Percentiles rank a stretch among this genome's conserved stretches.
phyloP scores from a whole-genome alignment of 805 yeast species.

The Ascoidea tarda region DNA sequence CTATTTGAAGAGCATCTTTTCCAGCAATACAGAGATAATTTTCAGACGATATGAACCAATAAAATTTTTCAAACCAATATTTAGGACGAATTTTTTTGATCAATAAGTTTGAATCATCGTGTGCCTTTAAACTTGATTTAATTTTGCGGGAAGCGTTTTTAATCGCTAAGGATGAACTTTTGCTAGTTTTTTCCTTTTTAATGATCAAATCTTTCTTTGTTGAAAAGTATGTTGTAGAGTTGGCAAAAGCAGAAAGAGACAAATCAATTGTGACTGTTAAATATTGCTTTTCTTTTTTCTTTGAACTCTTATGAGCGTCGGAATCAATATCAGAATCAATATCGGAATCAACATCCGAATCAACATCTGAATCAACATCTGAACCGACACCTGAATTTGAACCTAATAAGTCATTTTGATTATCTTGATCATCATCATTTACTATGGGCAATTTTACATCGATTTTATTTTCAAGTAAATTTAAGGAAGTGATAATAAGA shows the following conservation, averaged over 20 bases:
- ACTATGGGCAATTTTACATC: constrained; percentile 38
- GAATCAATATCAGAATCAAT: constrained; percentile 19
- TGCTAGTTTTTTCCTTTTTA: constrained; percentile 70
- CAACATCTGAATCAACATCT: constrained; percentile 21
- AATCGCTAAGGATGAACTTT: constrained; percentile 63
- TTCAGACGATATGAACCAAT: constrained; percentile 89
- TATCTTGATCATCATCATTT: constrained; percentile 23
- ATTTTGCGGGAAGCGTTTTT: constrained; percentile 74
- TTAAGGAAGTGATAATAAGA: constrained; percentile 49
- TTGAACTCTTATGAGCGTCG: constrained; percentile 8
- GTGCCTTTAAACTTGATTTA: constrained; percentile 51
- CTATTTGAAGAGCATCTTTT: constrained; percentile 66
- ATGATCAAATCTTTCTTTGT: constrained; percentile 60
- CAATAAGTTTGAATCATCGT: constrained; percentile 37
- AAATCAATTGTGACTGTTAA: constrained; percentile 55
- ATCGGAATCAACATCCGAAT: constrained; percentile 16
- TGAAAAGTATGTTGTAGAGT: constrained; percentile 71
- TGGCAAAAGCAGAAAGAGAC: constrained; percentile 68
- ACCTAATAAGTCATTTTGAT: constrained; percentile 13
- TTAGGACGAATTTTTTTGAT: constrained; percentile 55
- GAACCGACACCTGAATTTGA: constrained; percentile 14
- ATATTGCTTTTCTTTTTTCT: constrained; percentile 10
- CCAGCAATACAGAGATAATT: constrained; percentile 82
- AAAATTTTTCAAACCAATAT: constrained; percentile 87
- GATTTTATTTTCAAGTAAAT: constrained; percentile 55